Conservation (phyloP, 495 filamentous ascomycete genomes). For the Hyaloscypha hepaticicola region DNA sequence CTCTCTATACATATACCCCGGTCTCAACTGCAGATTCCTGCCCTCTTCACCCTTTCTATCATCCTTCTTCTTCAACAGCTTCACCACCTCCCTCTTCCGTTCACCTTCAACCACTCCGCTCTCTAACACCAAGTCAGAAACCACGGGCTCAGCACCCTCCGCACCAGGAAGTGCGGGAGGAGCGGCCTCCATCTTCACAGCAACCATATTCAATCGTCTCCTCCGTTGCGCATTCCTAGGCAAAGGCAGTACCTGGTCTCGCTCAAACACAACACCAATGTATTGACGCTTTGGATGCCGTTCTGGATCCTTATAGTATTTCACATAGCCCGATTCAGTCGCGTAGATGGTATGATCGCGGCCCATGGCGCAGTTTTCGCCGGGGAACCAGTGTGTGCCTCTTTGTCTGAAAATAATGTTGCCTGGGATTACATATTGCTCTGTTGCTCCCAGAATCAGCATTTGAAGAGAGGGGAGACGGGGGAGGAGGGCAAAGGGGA, state of each 20-base stretch:
- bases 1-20: conserved; percentile 79
- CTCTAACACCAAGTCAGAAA: conserved; percentile 36
- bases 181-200: conserved; percentile 41
- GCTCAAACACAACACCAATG: conserved; percentile 87
- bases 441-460: conserved; percentile 37
- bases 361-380: conserved; percentile 90
- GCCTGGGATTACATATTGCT: conserved; percentile 87
- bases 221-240: conserved; percentile 65
- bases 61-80: conserved; percentile 36
- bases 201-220: conserved; percentile 69
- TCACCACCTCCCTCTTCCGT: conserved; percentile 22
- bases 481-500: neutral
- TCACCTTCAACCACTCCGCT: conserved; percentile 40
- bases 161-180: neutral
- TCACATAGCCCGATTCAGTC: conserved; percentile 79
- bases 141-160: conserved; percentile 17
- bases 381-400: conserved; percentile 89
- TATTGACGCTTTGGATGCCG: conserved; percentile 79
- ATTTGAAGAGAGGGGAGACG: conserved; percentile 17
- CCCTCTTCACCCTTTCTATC: conserved; percentile 28
- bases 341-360: conserved; percentile 98
- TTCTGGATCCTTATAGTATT: conserved; percentile 87
- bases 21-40: conserved; percentile 45
- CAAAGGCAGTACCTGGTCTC: conserved; percentile 69
- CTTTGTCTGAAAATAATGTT: conserved; percentile 98